Evolutionary conservation across 2,329 filamentous ascomycete species (phyloP), one percentile per base, ranked within the genome.

Genomic region (Alternaria alternata): DNA sequence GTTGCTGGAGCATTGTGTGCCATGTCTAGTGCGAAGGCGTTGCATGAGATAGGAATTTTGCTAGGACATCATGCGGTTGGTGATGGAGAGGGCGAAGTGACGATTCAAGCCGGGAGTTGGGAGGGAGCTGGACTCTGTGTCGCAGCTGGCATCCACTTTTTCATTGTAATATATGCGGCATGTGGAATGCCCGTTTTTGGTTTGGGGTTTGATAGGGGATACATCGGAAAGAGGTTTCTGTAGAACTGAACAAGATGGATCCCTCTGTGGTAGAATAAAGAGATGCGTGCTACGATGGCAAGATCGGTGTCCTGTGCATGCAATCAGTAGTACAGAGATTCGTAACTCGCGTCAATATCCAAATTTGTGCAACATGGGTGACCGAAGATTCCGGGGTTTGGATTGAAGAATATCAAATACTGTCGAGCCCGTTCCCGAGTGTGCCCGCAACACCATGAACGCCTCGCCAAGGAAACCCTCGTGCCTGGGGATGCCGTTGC

Each of bases 391-490:
- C 48, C 20, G 54, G 59, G 52, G 62, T 61, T 59, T 74, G 63
- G 54, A 70, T 71, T 74, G 55, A 69, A 67, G 64, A 63, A 73
- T 73, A 68, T 71, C 64, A 51, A 62, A 72, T 67, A 66, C 64
- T 70, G 57, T 67, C 65, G 64, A 62, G 59, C 57, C 64, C 59
- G 28, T 64, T 51, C 59, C 63, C 56, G 56, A 51, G 59, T 48
- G 36, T 57, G 63, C 42, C 63, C 59, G 59, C 53, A 69, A 70
- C 65, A 70, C 71, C 74, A 56, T 67, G 67, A 75, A 78, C 75
- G 71, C 75, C 75, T 68, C 72, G 74, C 75, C 74, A 67, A 69
- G 61, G 61, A 67, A 63, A 59, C 48, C 46, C 43, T 54, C 59
- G 63, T 58, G 58, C 68, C 61, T 57, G 55, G 51, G 61, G 42